These are phyloP conservation scores for Pezicula neosporulosa DNA, from an alignment of 2,329 filamentous ascomycete genomes.

Conservation along the genomic window DNA sequence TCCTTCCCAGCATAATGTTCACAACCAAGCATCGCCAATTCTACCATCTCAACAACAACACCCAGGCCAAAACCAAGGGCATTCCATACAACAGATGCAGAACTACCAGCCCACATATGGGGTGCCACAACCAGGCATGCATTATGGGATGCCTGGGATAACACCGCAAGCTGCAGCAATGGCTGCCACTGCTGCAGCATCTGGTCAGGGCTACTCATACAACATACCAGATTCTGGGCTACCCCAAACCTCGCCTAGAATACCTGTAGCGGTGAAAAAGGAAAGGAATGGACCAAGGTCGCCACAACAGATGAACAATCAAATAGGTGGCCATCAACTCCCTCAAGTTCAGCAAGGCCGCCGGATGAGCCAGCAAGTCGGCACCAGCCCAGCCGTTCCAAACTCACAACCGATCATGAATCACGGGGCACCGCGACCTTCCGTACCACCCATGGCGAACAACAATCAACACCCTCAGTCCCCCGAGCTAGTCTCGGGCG, in stretches of 20 bases:
- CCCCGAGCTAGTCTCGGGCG: slow-evolving; percentile 70
- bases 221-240: slow-evolving; percentile 68
- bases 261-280: slow-evolving; percentile 67
- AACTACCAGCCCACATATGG: slow-evolving; percentile 79
- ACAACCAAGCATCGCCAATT: slow-evolving; percentile 74
- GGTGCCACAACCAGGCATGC: slow-evolving; percentile 70
- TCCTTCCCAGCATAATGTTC: slow-evolving; percentile 58
- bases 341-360: slow-evolving; percentile 52
- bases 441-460: slow-evolving; percentile 57
- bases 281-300: slow-evolving; percentile 71
- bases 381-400: slow-evolving; percentile 70
- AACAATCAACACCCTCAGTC: slow-evolving; percentile 68
- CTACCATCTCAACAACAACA: slow-evolving; percentile 76
- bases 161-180: slow-evolving; percentile 77
- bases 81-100: slow-evolving; percentile 63
- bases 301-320: slow-evolving; percentile 56
- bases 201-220: slow-evolving; percentile 68
- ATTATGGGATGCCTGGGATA: slow-evolving; percentile 78
- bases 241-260: slow-evolving; percentile 72
- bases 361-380: slow-evolving; percentile 66
- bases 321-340: slow-evolving; percentile 47
- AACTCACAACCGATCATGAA: slow-evolving; percentile 75
- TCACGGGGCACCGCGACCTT: slow-evolving; percentile 51
- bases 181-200: slow-evolving; percentile 86
- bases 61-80: slow-evolving; percentile 56